Base-by-base conservation (phyloP, 208 protist species). In the Trypanosoma caninum region DNA sequence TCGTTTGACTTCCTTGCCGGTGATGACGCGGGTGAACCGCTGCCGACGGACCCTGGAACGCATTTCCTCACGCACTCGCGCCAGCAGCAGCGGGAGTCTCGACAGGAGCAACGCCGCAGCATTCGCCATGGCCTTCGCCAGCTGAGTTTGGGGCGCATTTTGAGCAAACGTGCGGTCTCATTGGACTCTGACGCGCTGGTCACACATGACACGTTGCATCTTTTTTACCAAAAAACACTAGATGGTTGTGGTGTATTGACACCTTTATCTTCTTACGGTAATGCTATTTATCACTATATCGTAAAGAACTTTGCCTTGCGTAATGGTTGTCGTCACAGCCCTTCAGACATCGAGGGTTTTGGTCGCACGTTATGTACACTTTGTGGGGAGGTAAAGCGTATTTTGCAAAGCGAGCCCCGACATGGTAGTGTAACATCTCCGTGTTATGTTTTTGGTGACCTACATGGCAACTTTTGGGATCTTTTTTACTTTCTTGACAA, bases 401-500 rank as follows among this genome's bases (percentile, higher is more conserved):
- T 91, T 27, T 59, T 95, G 44, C 48, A 80, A 41, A 72, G 69
- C 45, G 85, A 95, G 64, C 83, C 84, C 10, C 81, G 85, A 0
- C 89, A 95, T 72, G 65, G 71, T 54, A 65, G 52, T 22, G 59
- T 88, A 4, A 34, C 56, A 25, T 95, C 91, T 5, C 94, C 94
- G 22, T 94, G 91, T 58, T 97, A 97, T 77, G 91, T 97, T 51
- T 94, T 97, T 76, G 94, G 94, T 33, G 94, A 98, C 65, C 65
- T 98, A 25, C 94, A 98, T 78, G 94, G 94, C 55, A 97, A 97
- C 81, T 97, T 95, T 63, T 71, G 78, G 42, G 94, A 97, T 52
- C 78, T 97, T 23, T 94, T 95, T 74, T 97, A 96, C 70, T 97
- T 97, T 63, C 82, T 94, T 64, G 80, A 91, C 59, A 91, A 96